Conservation (phyloP, 805 yeast genomes). For the Wickerhamiella nectarea region DNA sequence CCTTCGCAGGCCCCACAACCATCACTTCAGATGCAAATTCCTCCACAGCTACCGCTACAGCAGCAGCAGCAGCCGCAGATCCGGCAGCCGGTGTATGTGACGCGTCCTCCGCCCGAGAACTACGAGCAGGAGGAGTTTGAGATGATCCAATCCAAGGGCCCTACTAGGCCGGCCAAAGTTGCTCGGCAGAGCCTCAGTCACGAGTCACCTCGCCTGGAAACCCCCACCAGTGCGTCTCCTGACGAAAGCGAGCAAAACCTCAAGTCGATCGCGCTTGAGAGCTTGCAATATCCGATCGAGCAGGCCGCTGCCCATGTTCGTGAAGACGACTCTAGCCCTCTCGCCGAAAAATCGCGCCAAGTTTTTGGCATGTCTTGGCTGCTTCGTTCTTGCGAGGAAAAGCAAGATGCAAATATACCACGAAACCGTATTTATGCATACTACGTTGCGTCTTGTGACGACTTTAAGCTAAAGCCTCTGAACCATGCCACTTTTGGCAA, state of each 20-base stretch:
- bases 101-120: background rate
- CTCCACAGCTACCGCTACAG: background rate
- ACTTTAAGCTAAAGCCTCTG: conserved; percentile 41
- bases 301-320: conserved; percentile 12
- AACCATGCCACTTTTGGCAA: conserved; percentile 73
- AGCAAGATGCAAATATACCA: conserved; percentile 43
- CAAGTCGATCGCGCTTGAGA: conserved; percentile 11
- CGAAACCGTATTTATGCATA: conserved; percentile 55
- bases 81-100: background rate
- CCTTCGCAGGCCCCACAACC: background rate
- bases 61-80: background rate
- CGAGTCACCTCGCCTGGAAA: conserved; percentile 1
- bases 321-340: conserved; percentile 12
- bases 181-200: conserved; percentile 1
- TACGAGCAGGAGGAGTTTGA: background rate
- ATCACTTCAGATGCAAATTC: background rate
- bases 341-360: conserved; percentile 34
- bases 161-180: background rate
- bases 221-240: background rate
- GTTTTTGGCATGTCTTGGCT: conserved; percentile 75
- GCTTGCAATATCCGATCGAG: conserved; percentile 14
- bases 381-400: conserved; percentile 44
- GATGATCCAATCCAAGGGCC: background rate
- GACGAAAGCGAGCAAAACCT: conserved; percentile 11
- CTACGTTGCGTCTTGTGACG: conserved; percentile 45